Evolutionary conservation across 495 filamentous ascomycete genomes (phyloP).

Genomic region (Aspergillus cavernicola): DNA sequence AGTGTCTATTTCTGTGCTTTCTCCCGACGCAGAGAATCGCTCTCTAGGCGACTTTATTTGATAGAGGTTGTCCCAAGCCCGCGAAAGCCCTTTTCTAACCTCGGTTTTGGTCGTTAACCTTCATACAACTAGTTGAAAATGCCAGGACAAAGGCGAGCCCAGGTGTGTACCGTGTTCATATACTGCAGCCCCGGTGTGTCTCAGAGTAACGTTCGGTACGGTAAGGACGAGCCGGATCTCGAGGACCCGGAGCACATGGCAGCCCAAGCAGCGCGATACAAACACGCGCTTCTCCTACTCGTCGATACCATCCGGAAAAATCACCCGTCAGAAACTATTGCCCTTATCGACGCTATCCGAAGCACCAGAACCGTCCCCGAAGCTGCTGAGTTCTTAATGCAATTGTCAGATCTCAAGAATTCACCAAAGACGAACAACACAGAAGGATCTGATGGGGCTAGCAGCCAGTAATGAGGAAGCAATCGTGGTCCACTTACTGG

Average conservation of each 20-base stretch:
- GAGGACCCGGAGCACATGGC: not conserved
- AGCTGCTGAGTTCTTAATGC: not conserved
- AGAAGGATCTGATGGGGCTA: not conserved
- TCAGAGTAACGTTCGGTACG: not conserved
- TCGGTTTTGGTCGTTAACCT: too few relatives aligned
- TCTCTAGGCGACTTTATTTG: too few relatives aligned
- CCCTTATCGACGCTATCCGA: not conserved
- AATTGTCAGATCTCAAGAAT: not conserved
- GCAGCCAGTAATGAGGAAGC: not conserved
- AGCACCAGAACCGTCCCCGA: not conserved
- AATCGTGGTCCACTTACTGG: not conserved
- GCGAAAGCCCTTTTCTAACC: too few relatives aligned
- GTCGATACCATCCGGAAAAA: conserved; percentile 6
- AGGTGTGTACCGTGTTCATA: not conserved
- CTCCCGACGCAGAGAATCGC: too few relatives aligned
- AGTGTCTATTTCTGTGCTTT: too few relatives aligned
- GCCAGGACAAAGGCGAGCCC: not conserved
- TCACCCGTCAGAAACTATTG: not conserved
- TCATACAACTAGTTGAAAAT: too few relatives aligned
- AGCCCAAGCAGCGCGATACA: not conserved
- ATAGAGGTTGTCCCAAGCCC: too few relatives aligned
- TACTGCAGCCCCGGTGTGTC: not conserved
- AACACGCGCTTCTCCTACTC: not conserved
- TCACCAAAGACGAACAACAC: not conserved
- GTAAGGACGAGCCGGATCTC: not conserved